Evolutionary conservation across 208 protist species (phyloP), one percentile per base, ranked within the genome.

Genomic region (Phytomonas serpens): DNA sequence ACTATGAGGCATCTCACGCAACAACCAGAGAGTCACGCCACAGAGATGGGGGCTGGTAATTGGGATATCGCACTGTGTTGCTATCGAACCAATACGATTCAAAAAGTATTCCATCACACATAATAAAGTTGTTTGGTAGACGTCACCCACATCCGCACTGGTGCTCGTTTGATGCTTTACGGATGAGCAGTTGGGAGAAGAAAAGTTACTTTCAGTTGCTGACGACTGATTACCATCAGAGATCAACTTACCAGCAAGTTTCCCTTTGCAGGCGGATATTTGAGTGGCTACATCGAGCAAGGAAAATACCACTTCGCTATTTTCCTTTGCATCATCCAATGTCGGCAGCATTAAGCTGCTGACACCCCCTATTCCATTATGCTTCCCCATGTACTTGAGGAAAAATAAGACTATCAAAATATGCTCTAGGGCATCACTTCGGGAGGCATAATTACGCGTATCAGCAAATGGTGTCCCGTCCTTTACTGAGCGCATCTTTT

Each of bases 1-100:
- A 42, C 77, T 86, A 16, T 71, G 42, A 32, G 82, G 78, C 71
- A 80, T 81, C 75, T 95, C 84, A 14, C 78, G 77, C 74, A 95
- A 79, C 75, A 95, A 74, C 90, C 90, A 95, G 42, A 81, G 72
- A 61, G 84, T 85, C 33, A 95, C 73, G 27, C 80, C 81, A 7
- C 68, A 67, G 37, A 95, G 80, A 32, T 84, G 61, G 38, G 75
- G 74, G 67, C 74, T 86, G 7, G 80, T 70, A 52, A 61, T 67
- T 7, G 80, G 69, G 34, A 89, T 75, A 71, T 78, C 78, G 40
- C 72, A 87, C 34, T 66, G 64, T 70, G 73, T 71, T 4, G 78
- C 79, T 16, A 29, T 27, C 47, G 27, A 57, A 0, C 23, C 2
- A 5, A 57, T 27, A 6, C 47, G 47, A 19, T 23, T 57, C 16